Conservation (phyloP, 352 stramenopile genomes). For the Saprolegnia diclina region DNA sequence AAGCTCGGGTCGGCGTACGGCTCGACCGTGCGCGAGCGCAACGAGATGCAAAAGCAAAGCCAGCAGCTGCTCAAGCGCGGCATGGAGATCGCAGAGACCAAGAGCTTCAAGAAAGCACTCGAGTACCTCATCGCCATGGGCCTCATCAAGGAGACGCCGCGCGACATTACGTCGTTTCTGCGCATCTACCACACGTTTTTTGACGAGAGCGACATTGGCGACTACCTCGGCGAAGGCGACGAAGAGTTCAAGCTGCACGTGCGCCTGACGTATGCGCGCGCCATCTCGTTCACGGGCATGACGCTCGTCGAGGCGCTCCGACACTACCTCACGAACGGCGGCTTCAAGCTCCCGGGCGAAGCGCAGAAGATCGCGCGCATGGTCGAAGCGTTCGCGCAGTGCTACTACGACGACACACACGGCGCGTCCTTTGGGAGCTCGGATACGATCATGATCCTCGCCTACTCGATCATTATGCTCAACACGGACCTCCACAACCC, state of each 20-base stretch:
- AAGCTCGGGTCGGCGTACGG: conserved; percentile 23
- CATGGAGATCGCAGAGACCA: conserved; percentile 71
- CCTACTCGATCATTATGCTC: conserved; percentile 89
- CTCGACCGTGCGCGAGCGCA: conserved; percentile 54
- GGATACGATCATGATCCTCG: conserved; percentile 86
- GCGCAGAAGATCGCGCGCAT: conserved; percentile 98
- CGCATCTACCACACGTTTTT: conserved; percentile 91
- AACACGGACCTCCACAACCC: conserved; percentile 89
- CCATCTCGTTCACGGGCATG: conserved; percentile 97
- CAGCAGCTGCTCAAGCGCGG: conserved; percentile 72
- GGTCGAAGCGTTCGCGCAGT: conserved; percentile 95
- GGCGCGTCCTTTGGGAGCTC: conserved; percentile 54
- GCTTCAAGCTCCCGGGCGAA: conserved; percentile 96
- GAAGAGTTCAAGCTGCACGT: conserved; percentile 90
- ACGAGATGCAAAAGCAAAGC: conserved; percentile 77
- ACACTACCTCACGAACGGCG: conserved; percentile 96
- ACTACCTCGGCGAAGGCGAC: conserved; percentile 92
- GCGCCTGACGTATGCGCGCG: conserved; percentile 92
- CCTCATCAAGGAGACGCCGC: conserved; percentile 74
- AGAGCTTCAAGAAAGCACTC: conserved; percentile 83
- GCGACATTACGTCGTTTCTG: conserved; percentile 92
- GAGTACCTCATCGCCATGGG: conserved; percentile 84
- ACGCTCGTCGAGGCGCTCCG: conserved; percentile 94
- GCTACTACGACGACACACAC: conserved; percentile 94
- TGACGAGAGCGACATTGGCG: conserved; percentile 88